These are phyloP conservation scores for Aspergillus diversus DNA, from an alignment of 495 filamentous ascomycete genomes.

Conservation along the genomic window DNA sequence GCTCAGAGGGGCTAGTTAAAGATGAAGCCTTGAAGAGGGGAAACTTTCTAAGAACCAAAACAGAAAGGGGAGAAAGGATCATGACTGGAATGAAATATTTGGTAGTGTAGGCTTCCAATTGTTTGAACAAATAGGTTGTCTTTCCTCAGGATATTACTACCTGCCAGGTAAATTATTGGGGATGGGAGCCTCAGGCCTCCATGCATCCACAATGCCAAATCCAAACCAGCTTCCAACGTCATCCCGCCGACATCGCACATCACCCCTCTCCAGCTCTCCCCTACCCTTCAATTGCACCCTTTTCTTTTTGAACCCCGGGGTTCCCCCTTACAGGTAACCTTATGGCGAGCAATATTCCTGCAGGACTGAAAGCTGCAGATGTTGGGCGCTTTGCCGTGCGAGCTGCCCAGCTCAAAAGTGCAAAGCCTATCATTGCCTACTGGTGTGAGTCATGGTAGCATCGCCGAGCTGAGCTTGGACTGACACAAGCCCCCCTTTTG, in stretches of 20 bases:
- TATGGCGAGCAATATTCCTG: slow-evolving; percentile 78
- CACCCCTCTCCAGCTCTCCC: background rate
- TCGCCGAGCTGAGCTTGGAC: slow-evolving; percentile 17
- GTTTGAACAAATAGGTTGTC: no score
- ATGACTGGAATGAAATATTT: no score
- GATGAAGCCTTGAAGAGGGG: no score
- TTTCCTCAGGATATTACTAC: no score
- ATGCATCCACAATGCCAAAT: background rate
- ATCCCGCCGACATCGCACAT: slow-evolving; percentile 21
- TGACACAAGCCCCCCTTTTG: slow-evolving; percentile 8
- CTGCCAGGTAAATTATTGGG: no score
- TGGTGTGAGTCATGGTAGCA: slow-evolving; percentile 72
- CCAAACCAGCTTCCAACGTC: slow-evolving; percentile 25
- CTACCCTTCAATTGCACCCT: slow-evolving; percentile 6
- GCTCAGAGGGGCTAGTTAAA: no score
- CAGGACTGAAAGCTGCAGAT: slow-evolving; percentile 73
- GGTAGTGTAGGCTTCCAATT: no score
- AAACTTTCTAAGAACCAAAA: no score
- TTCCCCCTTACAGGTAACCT: background rate
- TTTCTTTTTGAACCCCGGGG: background rate
- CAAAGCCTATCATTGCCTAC: slow-evolving; percentile 86
- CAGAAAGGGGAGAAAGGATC: no score
- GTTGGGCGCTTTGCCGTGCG: slow-evolving; percentile 78
- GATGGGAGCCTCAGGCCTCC: no score
- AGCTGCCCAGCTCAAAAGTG: slow-evolving; percentile 80